A percentile compares a stretch with the other conserved stretches of the same genome.
phyloP scores from a whole-genome alignment of 495 filamentous ascomycete species.

The Barbatosphaeria neglecta region DNA sequence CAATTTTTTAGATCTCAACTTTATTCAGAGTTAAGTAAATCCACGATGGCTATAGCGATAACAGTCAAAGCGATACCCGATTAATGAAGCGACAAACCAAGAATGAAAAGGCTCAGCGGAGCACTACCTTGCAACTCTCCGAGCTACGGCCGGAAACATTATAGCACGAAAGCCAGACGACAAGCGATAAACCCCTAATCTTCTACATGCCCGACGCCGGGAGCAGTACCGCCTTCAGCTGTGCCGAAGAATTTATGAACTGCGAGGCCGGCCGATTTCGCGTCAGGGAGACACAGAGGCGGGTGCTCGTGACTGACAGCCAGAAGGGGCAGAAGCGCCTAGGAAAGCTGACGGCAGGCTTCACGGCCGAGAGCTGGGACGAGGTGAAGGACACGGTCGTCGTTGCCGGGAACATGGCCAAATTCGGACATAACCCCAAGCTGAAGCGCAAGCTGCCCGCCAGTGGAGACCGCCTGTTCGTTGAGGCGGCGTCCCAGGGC shows the following conservation, averaged over 20 bases:
- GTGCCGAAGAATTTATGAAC: constrained; percentile 27
- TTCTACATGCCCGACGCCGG: no score
- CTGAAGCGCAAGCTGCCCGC: constrained; percentile 15
- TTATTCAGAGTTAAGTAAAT: no score
- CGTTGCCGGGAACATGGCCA: constrained; percentile 16
- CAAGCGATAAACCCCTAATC: no score
- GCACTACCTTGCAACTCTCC: no score
- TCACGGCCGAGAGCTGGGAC: constrained; percentile 12
- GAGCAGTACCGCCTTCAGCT: constrained; percentile 15
- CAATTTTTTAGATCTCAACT: no score
- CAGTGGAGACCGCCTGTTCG: constrained; percentile 15
- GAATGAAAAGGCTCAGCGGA: no score
- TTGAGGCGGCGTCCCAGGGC: constrained; percentile 17
- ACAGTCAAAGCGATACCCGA: no score
- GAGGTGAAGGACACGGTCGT: constrained; percentile 18
- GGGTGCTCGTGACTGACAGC: constrained; percentile 10
- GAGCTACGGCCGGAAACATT: no score
- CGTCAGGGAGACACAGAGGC: constrained; percentile 9
- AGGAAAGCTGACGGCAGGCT: constrained; percentile 13
- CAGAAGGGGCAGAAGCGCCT: constrained; percentile 20
- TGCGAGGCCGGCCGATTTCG: constrained; percentile 19
- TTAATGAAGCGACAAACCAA: no score
- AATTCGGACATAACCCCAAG: constrained; percentile 19
- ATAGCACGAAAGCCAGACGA: no score
- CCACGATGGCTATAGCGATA: no score